Base-by-base conservation (phyloP, 768 basidiomycete genomes). In the Boletus sp. region DNA sequence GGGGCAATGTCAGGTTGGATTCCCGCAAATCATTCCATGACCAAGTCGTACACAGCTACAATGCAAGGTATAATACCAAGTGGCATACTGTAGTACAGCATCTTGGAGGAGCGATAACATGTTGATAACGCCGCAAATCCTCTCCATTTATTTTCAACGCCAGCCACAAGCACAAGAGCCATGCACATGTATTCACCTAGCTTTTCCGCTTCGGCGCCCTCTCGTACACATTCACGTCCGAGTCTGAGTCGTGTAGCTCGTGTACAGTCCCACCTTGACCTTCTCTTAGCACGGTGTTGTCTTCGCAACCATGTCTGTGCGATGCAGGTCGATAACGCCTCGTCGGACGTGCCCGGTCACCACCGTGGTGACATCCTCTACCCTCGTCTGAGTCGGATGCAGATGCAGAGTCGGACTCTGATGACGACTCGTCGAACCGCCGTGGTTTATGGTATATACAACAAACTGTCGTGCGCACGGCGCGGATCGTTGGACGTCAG, bases 391-490 rank as follows among this genome's bases (percentile, higher is more conserved):
- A 66, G n/a, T 70, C 72, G 0, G 71, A 65, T 37, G 71, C 77
- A 0, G 74, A 56, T 10, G 29, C 41, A 2, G 83, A 80, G 41
- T 81, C 85, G 0, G 82, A 83, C 41, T 82, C 81, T 35, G 84
- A 85, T 0, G 86, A 90, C 1, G 92, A 93, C 67, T 94, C 92
- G 73, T 92, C 92, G 59, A 92, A 94, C 49, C 67, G 75, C 54
- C 82, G 80, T 1, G 89, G 87, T 67, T 88, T 90, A 69, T 94
- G 92, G 67, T 94, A 96, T 66, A 98, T 96, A 71, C 94, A 98
- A 70, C 94, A 98, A 49, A 97, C 94, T 98, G 60, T n/a, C 33
- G 11, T 8, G 20, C 17, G 36, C 35, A 51, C 1, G 24, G 24
- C 24, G 24, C 24, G 24, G 24, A 24, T 24, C 24, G 24, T 24